Evolutionary conservation across 495 filamentous ascomycete genomes (phyloP), one percentile per base, ranked within the genome.

Genomic region (Penicillium daleae): DNA sequence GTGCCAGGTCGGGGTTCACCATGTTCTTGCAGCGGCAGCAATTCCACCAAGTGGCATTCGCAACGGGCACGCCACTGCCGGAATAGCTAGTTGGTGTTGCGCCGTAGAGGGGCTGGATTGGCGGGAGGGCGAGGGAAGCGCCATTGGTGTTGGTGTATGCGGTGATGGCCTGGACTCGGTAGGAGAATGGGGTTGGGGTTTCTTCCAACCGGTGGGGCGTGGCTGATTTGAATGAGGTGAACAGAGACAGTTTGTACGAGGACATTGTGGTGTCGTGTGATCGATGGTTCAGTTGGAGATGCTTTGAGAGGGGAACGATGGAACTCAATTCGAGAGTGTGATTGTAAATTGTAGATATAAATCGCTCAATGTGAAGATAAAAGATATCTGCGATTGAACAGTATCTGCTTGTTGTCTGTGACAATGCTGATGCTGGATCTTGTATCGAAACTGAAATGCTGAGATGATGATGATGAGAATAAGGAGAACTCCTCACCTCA

Each of bases 1-100:
- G 60, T 9, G 60, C 27, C 13, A 66, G 64, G 19, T 27, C 52
- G 0, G 57, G 56, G 46, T 60, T 66, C 7, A 2, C n/a, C 40
- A 66, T 31, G 10, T 40, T 19, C 0, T 9, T 6, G 31, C 60
- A 66, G 6, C 17, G 0, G 21, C 46, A 54, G 44, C 64, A 66
- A 0, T 13, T 19, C 64, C 64, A 66, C 57, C 57, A 59, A 29
- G 2, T 4, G 5, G 31, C 29, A 37, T 17, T 0, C 44, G 0
- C n/a, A 2, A 35, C 19, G 3, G 57, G 31, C 17, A 44, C 32
- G n/a, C 57, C 57, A 31, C 5, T 49, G 12, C 21, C 32, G 21
- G 21, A 26, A 50, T 33, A n/a, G 32, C 12, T 44, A 3, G 32
- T 24, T 8, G 53, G 53, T 2, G 35, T 40, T 24, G 22, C 22